These are phyloP conservation scores for Phytophthora nicotianae DNA, from an alignment of 352 stramenopile genomes.

Conservation along the genomic window DNA sequence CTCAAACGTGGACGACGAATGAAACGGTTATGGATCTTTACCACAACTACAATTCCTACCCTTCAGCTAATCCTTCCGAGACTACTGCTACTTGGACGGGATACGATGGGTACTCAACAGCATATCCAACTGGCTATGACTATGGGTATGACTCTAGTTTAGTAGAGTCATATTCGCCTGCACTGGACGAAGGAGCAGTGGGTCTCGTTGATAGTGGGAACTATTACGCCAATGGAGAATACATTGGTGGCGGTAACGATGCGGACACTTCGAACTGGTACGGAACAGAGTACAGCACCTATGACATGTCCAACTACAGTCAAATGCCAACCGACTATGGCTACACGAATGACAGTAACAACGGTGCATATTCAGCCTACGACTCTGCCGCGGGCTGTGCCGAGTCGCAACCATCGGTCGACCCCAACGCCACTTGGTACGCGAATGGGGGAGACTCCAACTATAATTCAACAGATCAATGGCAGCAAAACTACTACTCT, in stretches of 20 bases:
- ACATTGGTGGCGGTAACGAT: conserved; percentile 11
- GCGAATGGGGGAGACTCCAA: background rate
- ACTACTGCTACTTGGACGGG: conserved; percentile 13
- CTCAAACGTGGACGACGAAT: conserved; percentile 6
- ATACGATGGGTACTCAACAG: conserved; percentile 17
- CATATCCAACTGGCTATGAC: conserved; percentile 11
- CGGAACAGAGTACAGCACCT: conserved; percentile 32
- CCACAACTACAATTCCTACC: conserved; percentile 33
- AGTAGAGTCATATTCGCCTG: background rate
- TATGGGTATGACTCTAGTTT: conserved; percentile 3
- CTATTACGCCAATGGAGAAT: conserved; percentile 27
- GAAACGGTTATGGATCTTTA: conserved; percentile 14
- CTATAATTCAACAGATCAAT: conserved; percentile 7
- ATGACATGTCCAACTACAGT: conserved; percentile 30
- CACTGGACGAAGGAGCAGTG: background rate
- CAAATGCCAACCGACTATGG: conserved; percentile 13
- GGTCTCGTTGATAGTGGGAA: conserved; percentile 31
- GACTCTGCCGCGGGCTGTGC: background rate
- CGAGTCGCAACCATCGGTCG: conserved; percentile 1
- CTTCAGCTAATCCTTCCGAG: background rate
- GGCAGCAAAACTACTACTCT: conserved; percentile 14
- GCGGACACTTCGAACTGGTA: conserved; percentile 26
- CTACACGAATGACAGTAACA: conserved; percentile 9
- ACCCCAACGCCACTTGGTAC: conserved; percentile 18
- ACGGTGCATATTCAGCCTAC: conserved; percentile 8